Evolutionary conservation across 192 early-diverging fungal genomes (phyloP).

Genomic region (Linderina pennispora): DNA sequence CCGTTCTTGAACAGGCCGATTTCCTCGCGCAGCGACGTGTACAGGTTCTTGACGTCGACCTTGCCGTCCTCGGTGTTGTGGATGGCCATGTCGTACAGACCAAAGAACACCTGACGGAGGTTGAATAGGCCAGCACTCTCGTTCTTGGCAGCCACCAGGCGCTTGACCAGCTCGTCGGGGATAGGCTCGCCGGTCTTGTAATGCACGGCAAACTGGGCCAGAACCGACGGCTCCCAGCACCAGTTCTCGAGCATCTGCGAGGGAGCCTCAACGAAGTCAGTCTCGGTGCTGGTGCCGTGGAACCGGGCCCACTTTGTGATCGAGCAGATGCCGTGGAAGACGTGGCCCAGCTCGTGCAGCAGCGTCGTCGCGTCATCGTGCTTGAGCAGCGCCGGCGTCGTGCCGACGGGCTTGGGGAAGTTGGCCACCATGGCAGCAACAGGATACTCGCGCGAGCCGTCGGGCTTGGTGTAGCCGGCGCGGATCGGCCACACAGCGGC

Average conservation of each 20-base stretch:
- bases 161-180: conserved; percentile 62
- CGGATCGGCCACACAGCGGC: conserved; percentile 79
- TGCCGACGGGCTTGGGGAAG: conserved; percentile 60
- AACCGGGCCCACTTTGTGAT: conserved; percentile 68
- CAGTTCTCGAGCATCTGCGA: conserved; percentile 90
- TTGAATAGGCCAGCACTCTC: conserved; percentile 67
- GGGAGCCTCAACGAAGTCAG: conserved; percentile 87
- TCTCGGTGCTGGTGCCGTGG: conserved; percentile 69
- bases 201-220: conserved; percentile 58
- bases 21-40: conserved; percentile 39
- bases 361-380: conserved; percentile 77
- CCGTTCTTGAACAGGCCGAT: conserved; percentile 37
- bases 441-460: conserved; percentile 54
- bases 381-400: conserved; percentile 67
- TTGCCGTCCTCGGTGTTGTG: conserved; percentile 55
- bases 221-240: conserved; percentile 58
- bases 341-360: conserved; percentile 82
- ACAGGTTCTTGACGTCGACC: conserved; percentile 36
- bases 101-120: conserved; percentile 74
- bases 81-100: conserved; percentile 67
- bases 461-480: conserved; percentile 52
- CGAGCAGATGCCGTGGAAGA: conserved; percentile 61
- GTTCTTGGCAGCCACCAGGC: conserved; percentile 66
- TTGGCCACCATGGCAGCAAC: conserved; percentile 70
- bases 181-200: conserved; percentile 65